Conservation (phyloP, 2,329 filamentous ascomycete species). For the Fusarium sp. region DNA sequence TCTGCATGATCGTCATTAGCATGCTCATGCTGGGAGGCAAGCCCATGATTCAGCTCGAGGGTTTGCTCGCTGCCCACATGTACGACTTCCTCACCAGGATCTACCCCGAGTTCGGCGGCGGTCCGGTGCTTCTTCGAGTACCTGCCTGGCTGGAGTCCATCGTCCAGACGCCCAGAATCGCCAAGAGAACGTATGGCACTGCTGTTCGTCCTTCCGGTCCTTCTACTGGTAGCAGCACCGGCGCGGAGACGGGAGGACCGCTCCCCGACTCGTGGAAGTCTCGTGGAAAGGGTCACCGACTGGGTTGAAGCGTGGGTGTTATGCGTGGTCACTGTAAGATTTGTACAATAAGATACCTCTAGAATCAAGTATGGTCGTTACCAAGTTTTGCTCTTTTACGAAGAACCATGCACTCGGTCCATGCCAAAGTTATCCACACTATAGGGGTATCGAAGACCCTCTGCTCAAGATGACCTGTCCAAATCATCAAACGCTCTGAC, state of each 20-base stretch:
- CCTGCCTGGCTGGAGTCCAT: conserved; percentile 74
- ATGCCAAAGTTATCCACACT: neutral
- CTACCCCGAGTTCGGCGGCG: conserved; percentile 88
- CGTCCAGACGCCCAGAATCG: conserved; percentile 57
- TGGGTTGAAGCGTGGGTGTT: conserved; percentile 55
- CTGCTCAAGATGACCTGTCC: neutral
- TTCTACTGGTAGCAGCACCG: conserved; percentile 52
- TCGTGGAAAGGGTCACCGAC: conserved; percentile 67
- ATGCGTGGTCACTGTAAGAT: neutral
- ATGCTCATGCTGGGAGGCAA: conserved; percentile 69
- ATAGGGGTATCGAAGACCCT: no score
- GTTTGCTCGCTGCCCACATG: conserved; percentile 85
- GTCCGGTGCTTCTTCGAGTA: conserved; percentile 76
- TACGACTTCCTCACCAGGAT: conserved; percentile 90
- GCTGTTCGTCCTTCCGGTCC: conserved; percentile 55
- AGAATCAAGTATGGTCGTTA: conserved; percentile 13
- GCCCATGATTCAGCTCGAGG: conserved; percentile 72
- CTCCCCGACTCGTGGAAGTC: conserved; percentile 70
- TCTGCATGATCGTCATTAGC: conserved; percentile 77
- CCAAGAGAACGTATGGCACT: conserved; percentile 57
- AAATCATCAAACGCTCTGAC: neutral
- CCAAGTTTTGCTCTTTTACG: neutral
- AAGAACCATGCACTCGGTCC: neutral
- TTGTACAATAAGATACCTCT: neutral
- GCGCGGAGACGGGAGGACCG: conserved; percentile 54